A percentile compares a stretch with the other conserved stretches of the same genome.
Conservation (phyloP, 2,329 filamentous ascomycete species). For the Fusarium torulosum region DNA sequence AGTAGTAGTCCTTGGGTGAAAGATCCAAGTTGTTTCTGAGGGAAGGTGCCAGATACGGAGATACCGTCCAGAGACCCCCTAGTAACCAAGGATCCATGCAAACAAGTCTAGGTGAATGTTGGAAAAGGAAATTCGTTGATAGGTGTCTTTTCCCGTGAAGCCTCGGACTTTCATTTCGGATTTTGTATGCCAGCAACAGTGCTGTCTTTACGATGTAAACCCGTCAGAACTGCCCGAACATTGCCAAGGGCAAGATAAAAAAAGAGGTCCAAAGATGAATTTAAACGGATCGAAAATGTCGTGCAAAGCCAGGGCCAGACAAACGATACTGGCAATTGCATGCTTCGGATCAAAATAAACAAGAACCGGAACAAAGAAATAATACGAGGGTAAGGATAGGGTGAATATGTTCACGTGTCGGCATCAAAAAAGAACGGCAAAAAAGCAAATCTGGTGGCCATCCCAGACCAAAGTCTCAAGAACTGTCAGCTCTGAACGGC, state of each 20-base stretch:
- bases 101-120: slow-evolving; percentile 50
- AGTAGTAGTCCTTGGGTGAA: slow-evolving; percentile 51
- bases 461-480: slow-evolving; percentile 17
- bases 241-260: slow-evolving; percentile 36
- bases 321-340: slow-evolving; percentile 48
- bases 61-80: slow-evolving; percentile 45
- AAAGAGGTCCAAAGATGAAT: slow-evolving; percentile 47
- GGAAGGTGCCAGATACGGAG: slow-evolving; percentile 41
- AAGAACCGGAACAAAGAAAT: slow-evolving; percentile 51
- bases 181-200: background rate
- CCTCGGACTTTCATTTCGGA: slow-evolving; percentile 6
- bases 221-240: slow-evolving; percentile 15
- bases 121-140: slow-evolving; percentile 47
- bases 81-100: slow-evolving; percentile 50
- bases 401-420: slow-evolving; percentile 49
- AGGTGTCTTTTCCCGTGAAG: slow-evolving; percentile 41
- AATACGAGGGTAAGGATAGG: slow-evolving; percentile 41
- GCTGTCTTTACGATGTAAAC: background rate
- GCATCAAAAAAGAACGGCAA: slow-evolving; percentile 48
- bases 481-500: slow-evolving; percentile 21
- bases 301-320: slow-evolving; percentile 46
- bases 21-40: slow-evolving; percentile 51
- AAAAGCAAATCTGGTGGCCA: slow-evolving; percentile 41
- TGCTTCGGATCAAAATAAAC: slow-evolving; percentile 50
- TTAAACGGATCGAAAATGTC: slow-evolving; percentile 50